Conservation (phyloP, 140 eudicot genomes). For the Anethum foeniculum region DNA sequence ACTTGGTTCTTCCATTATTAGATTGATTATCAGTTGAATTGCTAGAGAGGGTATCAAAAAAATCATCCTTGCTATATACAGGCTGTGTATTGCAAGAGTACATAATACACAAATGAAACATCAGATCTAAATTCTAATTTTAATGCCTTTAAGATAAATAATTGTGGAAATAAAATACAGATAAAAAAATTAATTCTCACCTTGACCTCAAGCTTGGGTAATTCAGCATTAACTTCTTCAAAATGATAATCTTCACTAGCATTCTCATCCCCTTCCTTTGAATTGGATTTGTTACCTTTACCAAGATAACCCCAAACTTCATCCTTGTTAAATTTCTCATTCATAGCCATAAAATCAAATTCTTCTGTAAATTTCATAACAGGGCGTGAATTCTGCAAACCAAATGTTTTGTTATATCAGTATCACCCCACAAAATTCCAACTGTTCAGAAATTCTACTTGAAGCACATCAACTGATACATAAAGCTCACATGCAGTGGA, state of each 20-base stretch:
- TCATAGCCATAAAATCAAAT: constrained; percentile 38
- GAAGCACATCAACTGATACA: neutral
- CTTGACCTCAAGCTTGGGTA: constrained; percentile 13
- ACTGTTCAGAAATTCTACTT: neutral
- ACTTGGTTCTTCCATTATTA: constrained; percentile 23
- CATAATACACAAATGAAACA: neutral
- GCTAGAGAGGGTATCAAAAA: constrained; percentile 42
- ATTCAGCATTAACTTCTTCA: constrained; percentile 16
- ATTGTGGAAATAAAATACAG: neutral
- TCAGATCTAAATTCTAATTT: neutral
- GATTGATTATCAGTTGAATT: constrained; percentile 23
- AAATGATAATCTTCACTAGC: constrained; percentile 45
- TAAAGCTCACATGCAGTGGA: neutral
- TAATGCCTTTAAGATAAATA: neutral
- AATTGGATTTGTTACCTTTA: constrained; percentile 14
- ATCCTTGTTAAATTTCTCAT: constrained; percentile 38
- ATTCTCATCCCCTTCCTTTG: constrained; percentile 19
- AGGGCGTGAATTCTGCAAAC: neutral
- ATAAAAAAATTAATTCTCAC: constrained; percentile 12
- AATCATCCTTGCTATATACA: constrained; percentile 43
- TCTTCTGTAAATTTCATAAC: constrained; percentile 25
- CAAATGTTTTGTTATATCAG: neutral
- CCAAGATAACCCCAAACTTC: constrained; percentile 43
- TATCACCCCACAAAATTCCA: neutral
- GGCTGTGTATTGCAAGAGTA: constrained; percentile 23